A percentile compares a stretch with the other conserved stretches of the same genome.
These are phyloP conservation scores for Aspergillus sp. DNA, from an alignment of 2,329 filamentous ascomycete genomes.

Conservation along the genomic window DNA sequence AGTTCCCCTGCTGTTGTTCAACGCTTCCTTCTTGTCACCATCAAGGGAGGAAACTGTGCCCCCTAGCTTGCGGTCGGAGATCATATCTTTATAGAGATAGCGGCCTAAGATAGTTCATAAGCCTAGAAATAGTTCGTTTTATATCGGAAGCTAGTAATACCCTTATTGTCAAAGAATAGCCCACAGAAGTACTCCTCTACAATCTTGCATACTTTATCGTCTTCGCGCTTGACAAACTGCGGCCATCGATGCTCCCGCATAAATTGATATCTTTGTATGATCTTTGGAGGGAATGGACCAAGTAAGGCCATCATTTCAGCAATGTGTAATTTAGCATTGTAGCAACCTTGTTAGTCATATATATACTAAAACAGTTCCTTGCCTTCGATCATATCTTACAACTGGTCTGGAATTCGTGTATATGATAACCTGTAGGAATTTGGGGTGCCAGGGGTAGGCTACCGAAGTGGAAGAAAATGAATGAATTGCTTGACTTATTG, in stretches of 20 bases:
- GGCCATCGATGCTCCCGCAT: conserved; percentile 33
- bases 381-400: conserved; percentile 41
- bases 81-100: conserved; percentile 34
- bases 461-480: no score
- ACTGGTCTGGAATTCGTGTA: conserved; percentile 25
- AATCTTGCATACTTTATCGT: conserved; percentile 30
- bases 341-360: conserved; percentile 33
- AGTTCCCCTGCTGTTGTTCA: conserved; percentile 34
- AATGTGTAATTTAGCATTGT: conserved; percentile 39
- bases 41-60: conserved; percentile 29
- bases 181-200: conserved; percentile 37
- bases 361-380: conserved; percentile 39
- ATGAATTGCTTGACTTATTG: no score
- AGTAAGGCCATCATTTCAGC: conserved; percentile 46
- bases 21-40: conserved; percentile 29
- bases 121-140: conserved; percentile 15
- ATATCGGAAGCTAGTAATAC: conserved; percentile 21
- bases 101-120: conserved; percentile 28
- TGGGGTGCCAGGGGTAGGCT: no score
- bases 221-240: conserved; percentile 28
- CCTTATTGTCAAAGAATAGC: conserved; percentile 37
- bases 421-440: conserved; percentile 19
- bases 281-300: conserved; percentile 37
- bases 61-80: conserved; percentile 31
- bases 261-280: conserved; percentile 35